Evolutionary conservation across 441 rosid genomes (phyloP).

Genomic region (Lepidium campestre): DNA sequence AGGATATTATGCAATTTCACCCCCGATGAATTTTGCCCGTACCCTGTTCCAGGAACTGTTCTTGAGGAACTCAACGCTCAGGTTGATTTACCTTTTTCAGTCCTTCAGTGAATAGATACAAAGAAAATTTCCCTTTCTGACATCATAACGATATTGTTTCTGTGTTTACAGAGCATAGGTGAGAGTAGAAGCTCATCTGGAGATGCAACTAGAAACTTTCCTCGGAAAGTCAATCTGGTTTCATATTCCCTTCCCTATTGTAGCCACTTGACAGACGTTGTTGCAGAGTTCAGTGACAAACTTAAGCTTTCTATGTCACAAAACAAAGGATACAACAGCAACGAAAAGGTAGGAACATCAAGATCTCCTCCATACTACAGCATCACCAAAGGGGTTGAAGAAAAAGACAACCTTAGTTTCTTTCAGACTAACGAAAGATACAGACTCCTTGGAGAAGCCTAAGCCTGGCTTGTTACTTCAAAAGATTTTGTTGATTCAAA

Average conservation of each 20-base stretch:
- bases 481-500: neutral
- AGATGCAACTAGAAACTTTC: slow-evolving; percentile 52
- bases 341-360: slow-evolving; percentile 60
- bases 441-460: slow-evolving; percentile 25
- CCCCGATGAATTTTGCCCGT: slow-evolving; percentile 91
- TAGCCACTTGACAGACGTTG: slow-evolving; percentile 52
- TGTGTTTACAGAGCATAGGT: slow-evolving; percentile 44
- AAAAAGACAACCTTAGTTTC: slow-evolving; percentile 1
- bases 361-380: slow-evolving; percentile 46
- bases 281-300: slow-evolving; percentile 46
- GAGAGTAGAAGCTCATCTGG: slow-evolving; percentile 51
- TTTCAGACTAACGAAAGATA: slow-evolving; percentile 13
- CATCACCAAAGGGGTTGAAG: slow-evolving; percentile 33
- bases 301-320: slow-evolving; percentile 41
- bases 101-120: neutral
- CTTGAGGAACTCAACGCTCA: slow-evolving; percentile 76
- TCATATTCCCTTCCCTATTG: slow-evolving; percentile 54
- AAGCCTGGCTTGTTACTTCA: slow-evolving; percentile 5
- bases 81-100: slow-evolving; percentile 36
- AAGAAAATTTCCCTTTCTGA: neutral
- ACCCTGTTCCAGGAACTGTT: slow-evolving; percentile 78
- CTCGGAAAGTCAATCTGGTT: slow-evolving; percentile 55
- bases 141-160: neutral
- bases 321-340: slow-evolving; percentile 66
- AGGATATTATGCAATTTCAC: slow-evolving; percentile 90